Conservation (phyloP, 2,329 filamentous ascomycete species). For the Chaetoscypha palmicola region DNA sequence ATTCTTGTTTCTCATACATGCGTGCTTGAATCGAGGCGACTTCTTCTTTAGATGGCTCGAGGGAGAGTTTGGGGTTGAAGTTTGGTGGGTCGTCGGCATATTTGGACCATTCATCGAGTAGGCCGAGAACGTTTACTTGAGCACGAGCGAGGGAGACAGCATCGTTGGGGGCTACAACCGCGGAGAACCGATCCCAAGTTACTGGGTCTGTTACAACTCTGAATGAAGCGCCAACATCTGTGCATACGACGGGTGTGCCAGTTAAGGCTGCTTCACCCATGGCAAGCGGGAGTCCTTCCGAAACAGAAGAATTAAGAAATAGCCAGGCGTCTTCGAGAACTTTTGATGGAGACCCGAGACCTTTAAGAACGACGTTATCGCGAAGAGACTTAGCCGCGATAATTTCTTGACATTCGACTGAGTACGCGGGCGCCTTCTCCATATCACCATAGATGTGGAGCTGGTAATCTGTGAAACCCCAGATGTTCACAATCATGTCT, state of each 20-base stretch:
- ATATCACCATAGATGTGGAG: constrained; percentile 57
- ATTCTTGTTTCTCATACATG: constrained; percentile 49
- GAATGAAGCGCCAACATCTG: constrained; percentile 48
- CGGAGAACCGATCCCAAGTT: constrained; percentile 46
- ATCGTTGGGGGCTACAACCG: constrained; percentile 58
- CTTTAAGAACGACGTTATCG: constrained; percentile 29
- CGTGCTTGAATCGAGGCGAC: constrained; percentile 44
- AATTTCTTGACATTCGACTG: constrained; percentile 47
- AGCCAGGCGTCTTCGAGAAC: constrained; percentile 38
- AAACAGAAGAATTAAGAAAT: constrained; percentile 50
- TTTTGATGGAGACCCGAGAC: constrained; percentile 9
- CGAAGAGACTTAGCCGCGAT: constrained; percentile 26
- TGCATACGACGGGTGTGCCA: constrained; percentile 48
- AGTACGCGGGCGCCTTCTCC: constrained; percentile 55
- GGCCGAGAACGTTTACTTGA: constrained; percentile 53
- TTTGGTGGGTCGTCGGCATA: constrained; percentile 36
- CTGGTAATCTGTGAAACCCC: constrained; percentile 56
- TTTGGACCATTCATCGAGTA: constrained; percentile 54
- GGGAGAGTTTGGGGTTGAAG: constrained; percentile 34
- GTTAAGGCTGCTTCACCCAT: constrained; percentile 49
- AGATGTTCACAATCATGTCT: constrained; percentile 58
- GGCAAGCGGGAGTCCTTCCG: constrained; percentile 47
- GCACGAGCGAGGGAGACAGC: constrained; percentile 51
- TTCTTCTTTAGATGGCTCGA: constrained; percentile 42
- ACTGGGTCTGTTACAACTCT: constrained; percentile 48